phyloP scores from a whole-genome alignment of 306 rosid genomes.

The Cicer arietinum region DNA sequence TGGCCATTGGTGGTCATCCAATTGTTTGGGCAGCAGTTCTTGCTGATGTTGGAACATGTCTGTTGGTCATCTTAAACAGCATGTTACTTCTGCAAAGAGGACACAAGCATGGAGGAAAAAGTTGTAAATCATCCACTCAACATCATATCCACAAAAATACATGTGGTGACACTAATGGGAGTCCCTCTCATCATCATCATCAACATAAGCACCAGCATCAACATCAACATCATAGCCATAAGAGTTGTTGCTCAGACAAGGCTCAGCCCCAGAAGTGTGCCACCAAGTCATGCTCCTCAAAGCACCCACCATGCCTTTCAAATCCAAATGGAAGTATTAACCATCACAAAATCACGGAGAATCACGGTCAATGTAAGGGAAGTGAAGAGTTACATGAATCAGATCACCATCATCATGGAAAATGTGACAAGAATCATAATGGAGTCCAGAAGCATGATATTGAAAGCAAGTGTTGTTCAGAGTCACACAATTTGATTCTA shows the following conservation, averaged over 20 bases:
- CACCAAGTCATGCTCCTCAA: conserved; percentile 48
- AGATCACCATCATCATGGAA: conserved; percentile 55
- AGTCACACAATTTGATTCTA: conserved; percentile 33
- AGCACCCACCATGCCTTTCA: conserved; percentile 44
- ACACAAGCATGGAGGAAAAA: conserved; percentile 53
- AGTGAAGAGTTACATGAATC: conserved; percentile 40
- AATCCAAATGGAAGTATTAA: conserved; percentile 45
- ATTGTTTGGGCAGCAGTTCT: conserved; percentile 99
- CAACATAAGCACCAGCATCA: conserved; percentile 36
- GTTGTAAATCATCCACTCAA: conserved; percentile 51
- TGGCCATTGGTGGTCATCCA: conserved; percentile 90
- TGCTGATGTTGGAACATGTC: conserved; percentile 92
- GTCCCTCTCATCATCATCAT: conserved; percentile 45
- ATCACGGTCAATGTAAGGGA: conserved; percentile 45
- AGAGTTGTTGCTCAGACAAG: conserved; percentile 56
- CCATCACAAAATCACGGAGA: conserved; percentile 32
- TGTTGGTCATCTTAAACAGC: conserved; percentile 86
- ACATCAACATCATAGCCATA: conserved; percentile 44
- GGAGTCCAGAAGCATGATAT: conserved; percentile 47
- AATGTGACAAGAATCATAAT: conserved; percentile 36
- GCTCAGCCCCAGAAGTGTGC: conserved; percentile 52
- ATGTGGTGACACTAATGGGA: conserved; percentile 44
- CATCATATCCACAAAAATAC: conserved; percentile 52
- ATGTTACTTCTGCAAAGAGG: conserved; percentile 71
- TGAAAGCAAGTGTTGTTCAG: conserved; percentile 41